These are phyloP conservation scores for Xerocomellus amylosporus DNA, from an alignment of 768 basidiomycete species.

Conservation along the genomic window DNA sequence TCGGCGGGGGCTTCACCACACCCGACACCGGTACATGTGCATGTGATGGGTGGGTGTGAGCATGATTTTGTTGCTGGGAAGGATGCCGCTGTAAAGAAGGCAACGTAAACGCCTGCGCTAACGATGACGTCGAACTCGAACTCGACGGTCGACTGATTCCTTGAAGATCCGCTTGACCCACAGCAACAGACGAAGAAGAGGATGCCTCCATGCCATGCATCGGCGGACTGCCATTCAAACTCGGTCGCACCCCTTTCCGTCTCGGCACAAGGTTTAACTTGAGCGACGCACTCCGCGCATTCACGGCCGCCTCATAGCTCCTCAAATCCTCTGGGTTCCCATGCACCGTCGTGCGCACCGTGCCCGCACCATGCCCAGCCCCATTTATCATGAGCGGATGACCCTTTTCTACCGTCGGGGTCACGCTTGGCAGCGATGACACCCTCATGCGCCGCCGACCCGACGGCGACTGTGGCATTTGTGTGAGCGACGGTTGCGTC, in stretches of 20 bases:
- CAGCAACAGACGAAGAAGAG: not conserved
- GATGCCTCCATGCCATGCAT: not conserved
- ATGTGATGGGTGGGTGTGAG: constrained; percentile 1
- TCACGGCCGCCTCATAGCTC: constrained; percentile 72
- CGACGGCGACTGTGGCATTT: constrained; percentile 29
- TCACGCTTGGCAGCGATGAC: constrained; percentile 68
- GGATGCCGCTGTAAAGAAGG: constrained; percentile 8
- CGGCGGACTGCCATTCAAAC: constrained; percentile 19
- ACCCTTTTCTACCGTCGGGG: constrained; percentile 44
- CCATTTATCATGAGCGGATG: constrained; percentile 19
- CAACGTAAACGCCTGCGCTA: constrained; percentile 41
- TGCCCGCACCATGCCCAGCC: constrained; percentile 11
- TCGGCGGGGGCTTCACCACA: constrained; percentile 24
- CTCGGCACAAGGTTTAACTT: constrained; percentile 53
- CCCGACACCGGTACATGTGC: not conserved
- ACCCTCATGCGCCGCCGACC: constrained; percentile 50
- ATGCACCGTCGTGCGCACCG: constrained; percentile 42
- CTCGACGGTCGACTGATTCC: constrained; percentile 37
- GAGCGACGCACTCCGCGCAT: constrained; percentile 63
- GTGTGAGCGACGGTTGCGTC: constrained; percentile 10
- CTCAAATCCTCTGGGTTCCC: constrained; percentile 58
- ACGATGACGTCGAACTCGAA: constrained; percentile 37
- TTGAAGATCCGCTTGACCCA: constrained; percentile 17
- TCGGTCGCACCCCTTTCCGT: constrained; percentile 29
- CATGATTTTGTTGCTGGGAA: not conserved